A percentile compares a stretch with the other conserved stretches of the same genome.
Evolutionary conservation across 345 rosid species (phyloP).

Genomic region (Salix exigua): DNA sequence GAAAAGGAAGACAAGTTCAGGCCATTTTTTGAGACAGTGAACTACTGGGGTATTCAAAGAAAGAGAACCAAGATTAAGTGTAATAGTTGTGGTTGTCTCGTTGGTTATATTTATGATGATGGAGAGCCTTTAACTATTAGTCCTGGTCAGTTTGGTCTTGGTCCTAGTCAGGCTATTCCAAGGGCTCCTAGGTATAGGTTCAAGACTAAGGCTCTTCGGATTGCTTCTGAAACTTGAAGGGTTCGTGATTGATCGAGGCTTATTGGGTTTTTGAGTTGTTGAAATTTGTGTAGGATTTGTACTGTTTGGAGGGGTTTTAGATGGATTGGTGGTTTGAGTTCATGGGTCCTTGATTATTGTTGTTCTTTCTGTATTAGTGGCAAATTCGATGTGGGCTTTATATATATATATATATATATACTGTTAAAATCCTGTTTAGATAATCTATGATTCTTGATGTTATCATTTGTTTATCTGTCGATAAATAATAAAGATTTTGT

Average conservation of each 20-base stretch:
- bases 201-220: slow-evolving; percentile 59
- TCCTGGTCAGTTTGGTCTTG: slow-evolving; percentile 68
- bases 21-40: slow-evolving; percentile 75
- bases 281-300: no score
- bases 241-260: background rate
- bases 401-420: no score
- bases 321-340: no score
- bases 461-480: no score
- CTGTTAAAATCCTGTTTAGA: no score
- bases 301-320: no score
- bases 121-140: slow-evolving; percentile 68
- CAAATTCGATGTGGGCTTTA: no score
- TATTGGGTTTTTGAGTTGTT: background rate
- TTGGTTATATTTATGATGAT: slow-evolving; percentile 77
- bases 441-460: no score
- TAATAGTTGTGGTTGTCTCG: slow-evolving; percentile 46
- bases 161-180: slow-evolving; percentile 82
- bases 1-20: slow-evolving; percentile 76
- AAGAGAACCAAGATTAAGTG: slow-evolving; percentile 72
- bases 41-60: slow-evolving; percentile 88
- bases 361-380: no score
- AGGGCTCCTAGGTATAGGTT: slow-evolving; percentile 72
- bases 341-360: no score
- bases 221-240: slow-evolving; percentile 55
- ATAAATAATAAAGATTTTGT: no score